phyloP scores from a whole-genome alignment of 371 early-diverging fungal species.

The Scutellospora calospora region DNA sequence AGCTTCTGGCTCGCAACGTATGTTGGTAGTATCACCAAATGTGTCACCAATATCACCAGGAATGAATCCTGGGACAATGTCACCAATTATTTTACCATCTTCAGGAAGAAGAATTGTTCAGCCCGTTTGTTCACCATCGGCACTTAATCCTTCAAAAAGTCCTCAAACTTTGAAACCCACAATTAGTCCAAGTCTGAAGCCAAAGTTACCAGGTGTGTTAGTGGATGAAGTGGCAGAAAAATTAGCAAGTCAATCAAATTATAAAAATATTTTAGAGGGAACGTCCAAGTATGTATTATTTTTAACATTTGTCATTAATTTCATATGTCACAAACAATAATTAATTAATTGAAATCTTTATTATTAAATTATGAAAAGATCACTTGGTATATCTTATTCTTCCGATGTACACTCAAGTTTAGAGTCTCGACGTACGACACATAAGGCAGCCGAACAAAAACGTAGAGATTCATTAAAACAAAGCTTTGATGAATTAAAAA shows the following conservation, averaged over 20 bases:
- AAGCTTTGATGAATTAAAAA: constrained; percentile 84
- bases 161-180: constrained; percentile 35
- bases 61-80: background rate
- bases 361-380: constrained; percentile 2
- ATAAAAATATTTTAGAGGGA: constrained; percentile 36
- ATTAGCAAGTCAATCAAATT: constrained; percentile 42
- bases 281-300: constrained; percentile 28
- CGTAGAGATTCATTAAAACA: constrained; percentile 89
- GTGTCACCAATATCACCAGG: background rate
- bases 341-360: no score
- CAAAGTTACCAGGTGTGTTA: constrained; percentile 27
- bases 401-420: constrained; percentile 36
- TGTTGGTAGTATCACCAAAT: background rate
- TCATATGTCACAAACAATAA: no score
- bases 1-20: background rate
- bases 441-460: constrained; percentile 94
- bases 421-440: constrained; percentile 79
- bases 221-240: constrained; percentile 42
- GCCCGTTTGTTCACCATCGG: no score
- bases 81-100: constrained; percentile 19
- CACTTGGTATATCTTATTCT: constrained; percentile 38
- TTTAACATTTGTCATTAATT: no score
- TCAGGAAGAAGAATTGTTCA: no score
- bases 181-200: constrained; percentile 40
- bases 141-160: constrained; percentile 11